Evolutionary conservation across 1,284 basidiomycete species (phyloP).

Genomic region (Rhizoctonia solani): DNA sequence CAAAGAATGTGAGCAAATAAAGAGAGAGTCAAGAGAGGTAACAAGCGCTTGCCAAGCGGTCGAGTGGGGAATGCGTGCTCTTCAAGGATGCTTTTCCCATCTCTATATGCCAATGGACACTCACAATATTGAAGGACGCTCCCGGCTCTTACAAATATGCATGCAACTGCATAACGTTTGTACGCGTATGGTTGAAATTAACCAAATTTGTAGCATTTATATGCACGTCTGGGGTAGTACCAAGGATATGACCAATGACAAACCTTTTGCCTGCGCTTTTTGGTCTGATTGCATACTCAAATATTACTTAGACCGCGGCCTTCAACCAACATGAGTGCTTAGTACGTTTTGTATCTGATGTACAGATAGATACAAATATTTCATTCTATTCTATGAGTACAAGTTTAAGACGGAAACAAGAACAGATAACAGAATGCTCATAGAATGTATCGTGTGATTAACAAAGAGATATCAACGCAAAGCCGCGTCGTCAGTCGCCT

Average conservation of each 20-base stretch:
- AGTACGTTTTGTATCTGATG: not conserved
- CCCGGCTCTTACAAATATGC: not conserved
- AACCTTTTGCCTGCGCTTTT: not conserved
- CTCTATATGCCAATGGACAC: constrained; percentile 49
- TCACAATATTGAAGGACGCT: constrained; percentile 16
- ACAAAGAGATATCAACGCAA: not conserved
- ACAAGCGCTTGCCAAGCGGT: constrained; percentile 51
- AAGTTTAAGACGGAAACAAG: not conserved
- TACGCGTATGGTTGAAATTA: not conserved
- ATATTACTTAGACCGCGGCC: not conserved
- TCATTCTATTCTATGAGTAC: not conserved
- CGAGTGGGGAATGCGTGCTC: constrained; percentile 52
- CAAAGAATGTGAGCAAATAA: constrained; percentile 39
- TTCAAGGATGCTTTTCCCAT: constrained; percentile 52
- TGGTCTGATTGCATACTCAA: not conserved
- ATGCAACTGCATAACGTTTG: not conserved
- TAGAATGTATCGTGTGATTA: not conserved
- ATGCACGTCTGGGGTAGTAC: not conserved
- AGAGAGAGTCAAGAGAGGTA: constrained; percentile 47
- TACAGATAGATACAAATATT: not conserved
- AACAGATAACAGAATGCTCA: not conserved
- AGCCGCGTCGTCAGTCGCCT: too few species aligned
- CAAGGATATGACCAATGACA: not conserved
- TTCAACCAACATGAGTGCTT: not conserved
- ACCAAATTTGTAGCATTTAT: not conserved